Base-by-base conservation (phyloP, 2,329 filamentous ascomycete genomes). In the Nemania sp. region DNA sequence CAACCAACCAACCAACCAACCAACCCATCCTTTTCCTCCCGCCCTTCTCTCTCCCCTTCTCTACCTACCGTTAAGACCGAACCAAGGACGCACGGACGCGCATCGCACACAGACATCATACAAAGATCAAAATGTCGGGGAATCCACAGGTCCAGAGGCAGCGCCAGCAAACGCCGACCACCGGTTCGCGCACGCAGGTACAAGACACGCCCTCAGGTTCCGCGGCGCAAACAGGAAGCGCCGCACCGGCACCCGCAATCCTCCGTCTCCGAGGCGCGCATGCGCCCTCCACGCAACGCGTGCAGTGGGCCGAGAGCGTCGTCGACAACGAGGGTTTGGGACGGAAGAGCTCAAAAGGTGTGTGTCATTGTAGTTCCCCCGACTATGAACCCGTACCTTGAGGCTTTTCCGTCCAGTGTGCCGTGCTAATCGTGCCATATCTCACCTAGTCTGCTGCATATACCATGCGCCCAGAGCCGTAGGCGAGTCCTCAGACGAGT, bases 281-380 rank as follows among this genome's bases (percentile, higher is more conserved):
- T 64, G 74, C 77, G 15, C 74, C 82, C 0, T 80, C 81, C 27
- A 79, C 83, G 20, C 86, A 90, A 60, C 89, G 89, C 56, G 96
- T 99, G 64, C 90, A 92, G 79, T 99, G 96, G 96, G 93, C 93
- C 6, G 93, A 96, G 76, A 92, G 93, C 76, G 94, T 98, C 6
- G 86, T 99, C 2, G 94, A 99, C 81, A 99, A 99, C 77, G 96
- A 99, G 81, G 93, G 93, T 3, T 87, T 98, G 79, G 94, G 94
- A 7, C 92, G 93, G 81, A 99, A 98, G 83, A 95, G 89, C 72
- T 97, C 93, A 20, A 99, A 99, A 88, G 93, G 93, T 95, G 80
- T 38, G 80, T 74, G 15, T 5, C 8, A 1, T 32, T 15, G 41
- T 32, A 20, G 20, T 22, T 8, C 18, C 32, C 29, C n/a, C n/a